Evolutionary conservation across 2,329 filamentous ascomycete species (phyloP).

Genomic region (Colletotrichum liaoningense): DNA sequence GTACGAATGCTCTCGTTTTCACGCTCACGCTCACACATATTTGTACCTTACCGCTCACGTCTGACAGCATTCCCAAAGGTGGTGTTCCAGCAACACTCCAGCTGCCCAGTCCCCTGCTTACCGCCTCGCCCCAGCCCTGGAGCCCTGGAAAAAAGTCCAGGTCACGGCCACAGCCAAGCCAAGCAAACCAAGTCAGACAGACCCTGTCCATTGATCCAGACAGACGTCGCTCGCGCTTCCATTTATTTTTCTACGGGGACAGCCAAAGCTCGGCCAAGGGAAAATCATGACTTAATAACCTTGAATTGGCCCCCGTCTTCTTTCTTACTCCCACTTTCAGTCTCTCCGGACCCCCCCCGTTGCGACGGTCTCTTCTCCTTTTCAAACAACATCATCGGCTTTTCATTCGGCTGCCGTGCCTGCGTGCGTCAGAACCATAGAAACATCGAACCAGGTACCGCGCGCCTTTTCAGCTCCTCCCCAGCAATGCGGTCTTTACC

Average conservation of each 20-base stretch:
- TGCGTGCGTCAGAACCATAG: constrained; percentile 20
- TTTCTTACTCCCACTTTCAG: neutral
- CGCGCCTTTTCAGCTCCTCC: constrained; percentile 11
- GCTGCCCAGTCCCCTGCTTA: constrained; percentile 26
- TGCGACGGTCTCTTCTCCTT: neutral
- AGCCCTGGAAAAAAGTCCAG: constrained; percentile 31
- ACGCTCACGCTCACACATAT: neutral
- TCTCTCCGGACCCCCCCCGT: neutral
- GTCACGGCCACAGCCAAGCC: constrained; percentile 13
- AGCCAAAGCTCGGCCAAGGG: constrained; percentile 20
- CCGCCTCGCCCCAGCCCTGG: constrained; percentile 28
- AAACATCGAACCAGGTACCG: neutral
- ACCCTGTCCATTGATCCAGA: constrained; percentile 16
- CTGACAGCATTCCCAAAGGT: neutral
- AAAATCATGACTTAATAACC: constrained; percentile 33
- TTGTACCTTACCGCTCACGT: neutral
- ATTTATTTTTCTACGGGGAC: constrained; percentile 23
- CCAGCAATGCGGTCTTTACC: constrained; percentile 34
- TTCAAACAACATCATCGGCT: too few relatives aligned
- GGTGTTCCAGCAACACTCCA: neutral
- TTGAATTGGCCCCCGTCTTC: constrained; percentile 23
- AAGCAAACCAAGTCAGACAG: constrained; percentile 16
- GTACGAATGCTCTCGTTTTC: too few relatives aligned
- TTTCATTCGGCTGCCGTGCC: neutral
- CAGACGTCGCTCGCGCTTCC: constrained; percentile 12